Conservation (phyloP, 371 early-diverging fungal species). For the Mucor plumbeus region DNA sequence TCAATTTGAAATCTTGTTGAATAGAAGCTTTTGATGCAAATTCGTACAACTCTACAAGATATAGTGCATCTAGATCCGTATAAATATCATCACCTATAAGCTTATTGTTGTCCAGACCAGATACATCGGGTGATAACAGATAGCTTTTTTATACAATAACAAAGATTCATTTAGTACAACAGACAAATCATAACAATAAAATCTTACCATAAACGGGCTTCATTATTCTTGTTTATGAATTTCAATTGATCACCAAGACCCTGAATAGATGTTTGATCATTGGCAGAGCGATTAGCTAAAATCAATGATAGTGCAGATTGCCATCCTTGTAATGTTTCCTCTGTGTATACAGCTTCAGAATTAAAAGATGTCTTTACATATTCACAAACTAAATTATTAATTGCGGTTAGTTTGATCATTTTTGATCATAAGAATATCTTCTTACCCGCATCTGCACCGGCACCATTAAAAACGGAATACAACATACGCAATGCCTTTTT, state of each 20-base stretch:
- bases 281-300: constrained; percentile 82
- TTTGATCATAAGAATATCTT: not conserved
- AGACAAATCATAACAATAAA: constrained; percentile 10
- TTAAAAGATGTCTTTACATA: constrained; percentile 25
- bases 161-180: not conserved
- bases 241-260: constrained; percentile 78
- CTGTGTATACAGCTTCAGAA: constrained; percentile 7
- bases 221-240: constrained; percentile 14
- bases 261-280: constrained; percentile 71
- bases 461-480: constrained; percentile 76
- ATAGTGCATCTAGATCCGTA: constrained; percentile 62
- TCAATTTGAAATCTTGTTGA: constrained; percentile 86
- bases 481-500: constrained; percentile 71
- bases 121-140: constrained; percentile 64
- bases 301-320: constrained; percentile 70
- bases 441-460: constrained; percentile 60
- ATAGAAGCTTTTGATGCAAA: constrained; percentile 55
- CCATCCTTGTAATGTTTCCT: constrained; percentile 64
- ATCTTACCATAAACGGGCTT: constrained; percentile 82
- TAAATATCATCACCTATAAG: constrained; percentile 62
- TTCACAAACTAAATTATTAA: constrained; percentile 29
- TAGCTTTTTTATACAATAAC: constrained; percentile 46
- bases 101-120: constrained; percentile 60
- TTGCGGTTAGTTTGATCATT: not conserved
- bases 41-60: constrained; percentile 85